Conservation (phyloP, 2,329 filamentous ascomycete species). For the Ceratocystis harringtonii region DNA sequence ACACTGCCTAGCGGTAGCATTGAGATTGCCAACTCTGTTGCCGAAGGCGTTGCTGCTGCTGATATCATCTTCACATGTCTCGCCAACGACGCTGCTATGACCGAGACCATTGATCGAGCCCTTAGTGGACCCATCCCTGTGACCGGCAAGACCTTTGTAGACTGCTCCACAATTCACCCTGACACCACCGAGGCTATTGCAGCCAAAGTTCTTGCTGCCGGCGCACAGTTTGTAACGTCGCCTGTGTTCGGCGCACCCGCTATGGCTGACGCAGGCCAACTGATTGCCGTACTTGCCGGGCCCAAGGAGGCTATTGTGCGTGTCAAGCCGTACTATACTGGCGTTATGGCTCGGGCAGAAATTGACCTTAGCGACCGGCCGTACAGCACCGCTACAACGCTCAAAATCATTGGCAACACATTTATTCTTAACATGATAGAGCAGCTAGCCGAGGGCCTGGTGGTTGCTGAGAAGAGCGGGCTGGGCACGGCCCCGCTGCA, state of each 20-base stretch:
- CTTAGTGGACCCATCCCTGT: constrained; percentile 35
- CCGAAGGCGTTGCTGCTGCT: constrained; percentile 49
- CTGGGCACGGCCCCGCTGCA: constrained; percentile 57
- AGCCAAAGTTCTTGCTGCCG: constrained; percentile 39
- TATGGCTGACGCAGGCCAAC: constrained; percentile 53
- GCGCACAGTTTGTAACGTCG: constrained; percentile 58
- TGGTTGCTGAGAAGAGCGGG: constrained; percentile 65
- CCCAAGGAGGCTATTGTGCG: constrained; percentile 43
- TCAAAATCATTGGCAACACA: constrained; percentile 78
- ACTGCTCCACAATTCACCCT: constrained; percentile 79
- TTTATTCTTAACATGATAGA: constrained; percentile 75
- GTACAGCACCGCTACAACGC: constrained; percentile 50
- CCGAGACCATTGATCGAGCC: constrained; percentile 42
- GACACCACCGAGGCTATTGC: constrained; percentile 58
- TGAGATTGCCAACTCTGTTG: constrained; percentile 46
- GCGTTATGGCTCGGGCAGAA: constrained; percentile 52
- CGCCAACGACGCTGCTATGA: constrained; percentile 60
- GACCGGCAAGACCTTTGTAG: constrained; percentile 63
- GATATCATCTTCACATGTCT: constrained; percentile 76
- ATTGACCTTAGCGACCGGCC: constrained; percentile 58
- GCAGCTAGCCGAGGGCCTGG: constrained; percentile 61
- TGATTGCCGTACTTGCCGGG: constrained; percentile 62
- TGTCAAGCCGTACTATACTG: constrained; percentile 54
- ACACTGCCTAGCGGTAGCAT: constrained; percentile 47
- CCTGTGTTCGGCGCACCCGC: constrained; percentile 57